Percentiles rank a stretch among this genome's conserved stretches.
Conservation (phyloP, 2,329 filamentous ascomycete genomes). For the Fusarium sp. region DNA sequence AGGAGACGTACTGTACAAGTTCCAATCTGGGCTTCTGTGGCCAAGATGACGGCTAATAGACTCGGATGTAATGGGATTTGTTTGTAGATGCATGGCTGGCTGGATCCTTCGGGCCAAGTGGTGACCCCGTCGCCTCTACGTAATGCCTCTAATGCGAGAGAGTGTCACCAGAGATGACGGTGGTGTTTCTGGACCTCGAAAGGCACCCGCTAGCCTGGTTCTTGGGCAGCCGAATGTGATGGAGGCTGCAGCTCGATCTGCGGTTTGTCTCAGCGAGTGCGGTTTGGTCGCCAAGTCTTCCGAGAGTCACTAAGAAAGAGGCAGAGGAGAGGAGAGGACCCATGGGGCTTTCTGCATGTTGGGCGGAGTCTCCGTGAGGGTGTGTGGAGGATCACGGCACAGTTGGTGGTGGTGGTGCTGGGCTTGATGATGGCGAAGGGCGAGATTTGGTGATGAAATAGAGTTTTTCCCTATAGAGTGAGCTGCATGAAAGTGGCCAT, state of each 20-base stretch:
- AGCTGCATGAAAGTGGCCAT: not conserved
- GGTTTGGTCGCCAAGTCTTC: not conserved
- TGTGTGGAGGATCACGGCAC: slow-evolving; percentile 4
- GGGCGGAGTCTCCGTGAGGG: not conserved
- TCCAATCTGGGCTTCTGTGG: not conserved
- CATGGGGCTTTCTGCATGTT: not conserved
- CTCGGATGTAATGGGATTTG: not conserved
- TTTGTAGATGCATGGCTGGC: not conserved
- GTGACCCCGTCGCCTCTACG: not conserved
- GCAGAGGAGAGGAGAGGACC: not conserved
- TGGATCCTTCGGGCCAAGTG: not conserved
- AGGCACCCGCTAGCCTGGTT: not conserved
- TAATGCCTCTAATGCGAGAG: not conserved
- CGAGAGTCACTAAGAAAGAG: not conserved
- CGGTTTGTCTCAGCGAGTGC: not conserved
- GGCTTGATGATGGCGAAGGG: not conserved
- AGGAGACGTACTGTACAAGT: not conserved
- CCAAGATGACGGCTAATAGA: not conserved
- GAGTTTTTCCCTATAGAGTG: not conserved
- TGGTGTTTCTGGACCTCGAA: not conserved
- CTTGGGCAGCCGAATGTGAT: slow-evolving; percentile 2
- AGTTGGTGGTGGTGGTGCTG: not conserved
- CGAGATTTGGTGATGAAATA: not conserved
- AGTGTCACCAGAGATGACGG: not conserved
- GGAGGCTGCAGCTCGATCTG: slow-evolving; percentile 1